Evolutionary conservation across 306 rosid species (phyloP), one percentile per base, ranked within the genome.

Genomic region (Pterocarpus santalinus): DNA sequence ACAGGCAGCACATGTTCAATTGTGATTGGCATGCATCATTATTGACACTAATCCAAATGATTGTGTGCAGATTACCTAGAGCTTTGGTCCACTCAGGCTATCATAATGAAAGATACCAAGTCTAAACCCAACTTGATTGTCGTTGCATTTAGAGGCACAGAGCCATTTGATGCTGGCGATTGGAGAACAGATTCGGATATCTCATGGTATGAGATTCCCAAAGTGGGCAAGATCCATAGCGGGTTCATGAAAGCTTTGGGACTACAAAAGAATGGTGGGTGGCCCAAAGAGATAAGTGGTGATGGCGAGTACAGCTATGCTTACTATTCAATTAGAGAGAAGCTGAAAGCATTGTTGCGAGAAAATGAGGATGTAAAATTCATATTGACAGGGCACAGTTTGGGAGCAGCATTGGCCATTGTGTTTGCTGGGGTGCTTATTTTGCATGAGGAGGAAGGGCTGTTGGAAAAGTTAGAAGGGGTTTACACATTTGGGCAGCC

Each of bases 401-500:
- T 95, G 47, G 97, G 98, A 49, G 97, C 87, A 49, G 97, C 98
- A 0, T 83, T 92, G 81, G 95, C 97, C 2, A 79, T 90, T 75
- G 33, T 95, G 33, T 95, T 90, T 61, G 83, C 75, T 8, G 87
- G 92, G 0, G 84, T 92, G 61, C 87, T 92, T 8, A 72, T 81
- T 14, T 7, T 90, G 33, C 97, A 92, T 5, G 87, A 81, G 3
- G 97, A 92, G 64, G 68, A 30, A 4, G 62, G 64, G 86, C n/a
- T 92, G 81, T 22, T 95, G 85, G 86, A 91, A 5, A 89, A 82
- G 79, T 77, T 94, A 76, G 90, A 89, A 49, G 90, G 88, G 55
- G 91, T 94, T 75, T 91, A 91, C 81, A 91, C 95, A 0, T 94
- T 89, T 84, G 94, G 98, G 39, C 97, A 91, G 76, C 98, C 98